Conservation (phyloP, 495 filamentous ascomycete genomes). For the Baudoinia panamericana region DNA sequence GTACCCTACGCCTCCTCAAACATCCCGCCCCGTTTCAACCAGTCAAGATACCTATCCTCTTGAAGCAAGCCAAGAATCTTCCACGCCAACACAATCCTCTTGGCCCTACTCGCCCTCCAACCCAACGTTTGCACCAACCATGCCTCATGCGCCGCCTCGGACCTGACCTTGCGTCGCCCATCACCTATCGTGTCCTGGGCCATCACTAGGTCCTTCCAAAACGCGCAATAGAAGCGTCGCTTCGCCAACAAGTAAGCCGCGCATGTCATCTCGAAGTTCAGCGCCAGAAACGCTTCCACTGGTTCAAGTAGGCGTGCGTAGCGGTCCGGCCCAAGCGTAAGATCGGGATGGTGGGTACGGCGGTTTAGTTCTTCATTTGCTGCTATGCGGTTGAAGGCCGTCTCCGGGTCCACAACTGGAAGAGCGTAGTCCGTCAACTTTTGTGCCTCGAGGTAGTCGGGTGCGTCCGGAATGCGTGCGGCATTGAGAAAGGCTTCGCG, state of each 20-base stretch:
- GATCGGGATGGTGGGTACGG: neutral
- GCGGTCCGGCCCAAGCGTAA: slow-evolving; percentile 4
- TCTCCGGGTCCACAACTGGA: neutral
- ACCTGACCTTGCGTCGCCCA: slow-evolving; percentile 1
- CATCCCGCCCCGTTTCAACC: slow-evolving; percentile 2
- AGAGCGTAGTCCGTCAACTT: slow-evolving; percentile 6
- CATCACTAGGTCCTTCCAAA: slow-evolving; percentile 4
- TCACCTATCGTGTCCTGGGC: neutral
- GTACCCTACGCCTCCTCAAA: neutral
- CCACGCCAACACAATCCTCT: slow-evolving; percentile 11
- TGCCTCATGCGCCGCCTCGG: slow-evolving; percentile 7
- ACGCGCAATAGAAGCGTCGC: slow-evolving; percentile 6
- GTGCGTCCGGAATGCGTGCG: neutral
- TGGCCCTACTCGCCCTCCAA: neutral
- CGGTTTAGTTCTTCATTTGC: neutral
- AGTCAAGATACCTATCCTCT: slow-evolving; percentile 4
- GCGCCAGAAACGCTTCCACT: slow-evolving; percentile 1
- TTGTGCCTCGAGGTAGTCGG: slow-evolving; percentile 3
- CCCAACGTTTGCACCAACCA: slow-evolving; percentile 6
- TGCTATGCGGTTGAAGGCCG: neutral
- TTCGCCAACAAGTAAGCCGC: slow-evolving; percentile 12
- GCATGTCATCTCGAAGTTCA: neutral
- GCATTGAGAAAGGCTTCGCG: slow-evolving; percentile 2
- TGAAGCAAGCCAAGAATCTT: slow-evolving; percentile 9
- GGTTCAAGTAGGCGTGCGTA: slow-evolving; percentile 2